phyloP scores from a whole-genome alignment of 768 basidiomycete genomes.

The Russula vinacea region DNA sequence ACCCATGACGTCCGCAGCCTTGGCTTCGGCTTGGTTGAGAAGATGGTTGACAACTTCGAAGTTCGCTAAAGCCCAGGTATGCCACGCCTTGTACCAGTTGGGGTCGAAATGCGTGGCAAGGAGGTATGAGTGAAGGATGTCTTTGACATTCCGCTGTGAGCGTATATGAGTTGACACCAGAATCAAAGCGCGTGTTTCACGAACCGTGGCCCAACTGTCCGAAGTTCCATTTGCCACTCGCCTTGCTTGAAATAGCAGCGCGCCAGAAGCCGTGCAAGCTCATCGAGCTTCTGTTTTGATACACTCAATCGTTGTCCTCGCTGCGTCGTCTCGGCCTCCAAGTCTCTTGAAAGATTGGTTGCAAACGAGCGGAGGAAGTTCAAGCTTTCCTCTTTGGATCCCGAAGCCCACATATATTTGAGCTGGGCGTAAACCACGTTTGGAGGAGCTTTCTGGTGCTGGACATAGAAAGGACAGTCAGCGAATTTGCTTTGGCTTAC shows the following conservation, averaged over 20 bases:
- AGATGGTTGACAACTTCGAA: slow-evolving; percentile 87
- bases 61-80: slow-evolving; percentile 96
- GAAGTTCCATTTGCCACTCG: slow-evolving; percentile 87
- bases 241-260: slow-evolving; percentile 96
- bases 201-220: slow-evolving; percentile 75
- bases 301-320: slow-evolving; percentile 47
- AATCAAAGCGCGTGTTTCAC: slow-evolving; percentile 34
- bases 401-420: slow-evolving; percentile 93
- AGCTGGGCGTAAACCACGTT: slow-evolving; percentile 95
- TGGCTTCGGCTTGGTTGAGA: slow-evolving; percentile 60
- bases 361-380: slow-evolving; percentile 81
- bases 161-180: slow-evolving; percentile 23
- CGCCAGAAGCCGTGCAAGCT: slow-evolving; percentile 85
- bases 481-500: slow-evolving; percentile 8
- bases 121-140: slow-evolving; percentile 80
- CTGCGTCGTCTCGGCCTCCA: slow-evolving; percentile 58
- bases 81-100: slow-evolving; percentile 99
- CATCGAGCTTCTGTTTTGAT: slow-evolving; percentile 57
- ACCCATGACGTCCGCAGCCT: slow-evolving; percentile 55
- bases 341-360: slow-evolving; percentile 66
- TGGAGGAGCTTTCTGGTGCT: slow-evolving; percentile 75
- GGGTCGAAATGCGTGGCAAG: slow-evolving; percentile 89
- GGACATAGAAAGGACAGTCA: slow-evolving; percentile 14
- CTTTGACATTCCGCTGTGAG: slow-evolving; percentile 69
- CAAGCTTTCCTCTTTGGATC: slow-evolving; percentile 74